Conservation (phyloP, 2,329 filamentous ascomycete genomes). For the Zymoseptoria passerinii region DNA sequence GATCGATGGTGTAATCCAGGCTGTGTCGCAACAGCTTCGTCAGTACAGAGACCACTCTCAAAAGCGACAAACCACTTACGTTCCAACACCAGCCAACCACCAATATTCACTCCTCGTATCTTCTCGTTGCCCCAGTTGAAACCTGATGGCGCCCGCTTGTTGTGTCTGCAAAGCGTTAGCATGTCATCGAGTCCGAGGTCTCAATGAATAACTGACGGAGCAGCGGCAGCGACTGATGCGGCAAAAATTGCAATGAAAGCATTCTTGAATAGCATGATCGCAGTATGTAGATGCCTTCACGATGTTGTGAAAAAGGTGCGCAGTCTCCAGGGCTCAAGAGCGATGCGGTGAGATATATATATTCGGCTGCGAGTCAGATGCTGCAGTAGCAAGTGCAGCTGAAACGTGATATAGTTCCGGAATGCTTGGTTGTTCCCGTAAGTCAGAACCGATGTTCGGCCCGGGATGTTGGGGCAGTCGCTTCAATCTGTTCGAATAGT, state of each 20-base stretch:
- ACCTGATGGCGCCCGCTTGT: slow-evolving; percentile 22
- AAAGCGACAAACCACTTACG: not conserved
- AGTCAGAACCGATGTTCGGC: not conserved
- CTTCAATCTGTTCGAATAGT: not conserved
- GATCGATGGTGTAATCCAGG: slow-evolving; percentile 52
- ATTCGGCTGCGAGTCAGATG: not conserved
- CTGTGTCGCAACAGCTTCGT: slow-evolving; percentile 2
- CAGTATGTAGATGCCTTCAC: not conserved
- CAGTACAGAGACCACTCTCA: too few species aligned
- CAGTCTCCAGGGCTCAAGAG: not conserved
- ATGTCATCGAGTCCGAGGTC: not conserved
- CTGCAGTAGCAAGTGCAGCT: not conserved
- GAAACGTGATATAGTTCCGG: not conserved
- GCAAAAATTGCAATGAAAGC: slow-evolving; percentile 22
- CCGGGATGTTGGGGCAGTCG: not conserved
- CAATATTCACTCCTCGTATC: slow-evolving; percentile 45
- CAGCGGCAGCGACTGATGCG: slow-evolving; percentile 16
- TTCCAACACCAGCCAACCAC: slow-evolving; percentile 44
- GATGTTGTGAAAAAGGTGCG: not conserved
- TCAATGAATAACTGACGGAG: slow-evolving; percentile 17
- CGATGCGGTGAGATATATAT: not conserved
- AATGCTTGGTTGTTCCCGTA: not conserved
- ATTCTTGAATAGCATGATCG: slow-evolving; percentile 20
- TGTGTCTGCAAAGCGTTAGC: slow-evolving; percentile 3
- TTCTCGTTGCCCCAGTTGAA: slow-evolving; percentile 45